Base-by-base conservation (phyloP, 1,284 basidiomycete species). In the Rhodofomes roseus region DNA sequence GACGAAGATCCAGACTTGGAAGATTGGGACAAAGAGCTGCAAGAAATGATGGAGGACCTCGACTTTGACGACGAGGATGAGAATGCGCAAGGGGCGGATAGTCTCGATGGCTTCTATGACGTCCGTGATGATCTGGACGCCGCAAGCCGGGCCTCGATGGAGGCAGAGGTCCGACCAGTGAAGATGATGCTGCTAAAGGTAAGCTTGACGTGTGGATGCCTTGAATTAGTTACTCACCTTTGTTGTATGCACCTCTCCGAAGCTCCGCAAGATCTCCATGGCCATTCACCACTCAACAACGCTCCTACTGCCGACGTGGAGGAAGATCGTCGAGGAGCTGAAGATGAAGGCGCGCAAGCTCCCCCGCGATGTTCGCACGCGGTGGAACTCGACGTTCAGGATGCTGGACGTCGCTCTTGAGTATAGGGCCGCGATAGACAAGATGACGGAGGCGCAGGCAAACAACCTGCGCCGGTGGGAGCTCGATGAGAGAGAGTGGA, bases 321-420 rank as follows among this genome's bases (percentile, higher is more conserved):
- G 59, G 73, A 4, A 40, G 1, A 46, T 58, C 2, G 41, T 73
- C 1, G 40, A 61, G 0, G 46, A 50, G 2, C 5, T 48, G 22
- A n/a, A 27, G 14, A 43, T 75, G 5, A 7, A 29, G 0, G 23
- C 57, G 0, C 52, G 60, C 1, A 59, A 67, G 1, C 69, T 77
- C 39, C 75, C 71, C 0, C 67, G 67, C 0, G 68, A 77, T 54
- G 70, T 77, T 0, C 22, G 55, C 23, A 77, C 72, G 0, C 54
- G 68, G 0, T 77, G 74, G 76, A 77, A 74, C 54, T 74, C 68
- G 0, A 77, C 71, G 0, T 73, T 62, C 53, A 60, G 22, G 9
- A 44, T 44, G 43, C 43, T 44, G 22, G 22, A 23, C 11, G 22
- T 44, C 23, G 43, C 22, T 4, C 22, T 44, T 11, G 22, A 44